Percentiles rank a stretch among this genome's conserved stretches.
Conservation (phyloP, 73 alveolate genomes). For the Halteria grandinella region DNA sequence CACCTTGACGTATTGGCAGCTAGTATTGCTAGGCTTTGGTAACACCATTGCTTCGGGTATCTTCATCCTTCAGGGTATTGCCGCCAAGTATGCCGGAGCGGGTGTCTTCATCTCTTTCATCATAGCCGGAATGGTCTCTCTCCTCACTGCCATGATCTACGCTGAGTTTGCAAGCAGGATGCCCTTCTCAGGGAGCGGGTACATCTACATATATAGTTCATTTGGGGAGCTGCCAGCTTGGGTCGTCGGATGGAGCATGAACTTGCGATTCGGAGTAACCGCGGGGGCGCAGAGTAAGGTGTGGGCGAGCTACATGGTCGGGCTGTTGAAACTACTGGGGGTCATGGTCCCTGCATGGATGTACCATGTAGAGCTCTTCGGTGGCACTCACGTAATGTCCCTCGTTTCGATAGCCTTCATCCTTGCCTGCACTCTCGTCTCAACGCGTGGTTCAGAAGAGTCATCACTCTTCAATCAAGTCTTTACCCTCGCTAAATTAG, state of each 20-base stretch:
- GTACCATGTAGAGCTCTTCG: neutral
- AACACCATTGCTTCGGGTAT: too few relatives aligned
- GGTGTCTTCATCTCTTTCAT: conserved; percentile 43
- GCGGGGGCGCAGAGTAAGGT: conserved; percentile 50
- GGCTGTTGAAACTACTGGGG: conserved; percentile 18
- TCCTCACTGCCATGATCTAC: conserved; percentile 50
- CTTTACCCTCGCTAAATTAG: conserved; percentile 14
- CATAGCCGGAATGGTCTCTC: conserved; percentile 17
- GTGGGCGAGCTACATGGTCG: conserved; percentile 53
- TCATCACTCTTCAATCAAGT: conserved; percentile 12
- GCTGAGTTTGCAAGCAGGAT: conserved; percentile 54
- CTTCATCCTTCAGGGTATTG: too few relatives aligned
- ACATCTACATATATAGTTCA: conserved; percentile 26
- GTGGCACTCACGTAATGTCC: conserved; percentile 6
- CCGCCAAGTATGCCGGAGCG: too few relatives aligned
- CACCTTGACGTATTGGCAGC: too few relatives aligned
- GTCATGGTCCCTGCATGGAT: conserved; percentile 8
- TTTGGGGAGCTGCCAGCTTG: conserved; percentile 64
- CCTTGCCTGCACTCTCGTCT: conserved; percentile 10
- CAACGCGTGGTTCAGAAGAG: conserved; percentile 14
- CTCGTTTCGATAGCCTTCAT: neutral
- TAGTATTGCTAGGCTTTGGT: too few relatives aligned
- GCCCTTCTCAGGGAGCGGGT: conserved; percentile 59
- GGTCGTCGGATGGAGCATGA: conserved; percentile 54
- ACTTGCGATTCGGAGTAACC: conserved; percentile 53